phyloP scores from a whole-genome alignment of 345 rosid species.

The Euphorbia lathyris region DNA sequence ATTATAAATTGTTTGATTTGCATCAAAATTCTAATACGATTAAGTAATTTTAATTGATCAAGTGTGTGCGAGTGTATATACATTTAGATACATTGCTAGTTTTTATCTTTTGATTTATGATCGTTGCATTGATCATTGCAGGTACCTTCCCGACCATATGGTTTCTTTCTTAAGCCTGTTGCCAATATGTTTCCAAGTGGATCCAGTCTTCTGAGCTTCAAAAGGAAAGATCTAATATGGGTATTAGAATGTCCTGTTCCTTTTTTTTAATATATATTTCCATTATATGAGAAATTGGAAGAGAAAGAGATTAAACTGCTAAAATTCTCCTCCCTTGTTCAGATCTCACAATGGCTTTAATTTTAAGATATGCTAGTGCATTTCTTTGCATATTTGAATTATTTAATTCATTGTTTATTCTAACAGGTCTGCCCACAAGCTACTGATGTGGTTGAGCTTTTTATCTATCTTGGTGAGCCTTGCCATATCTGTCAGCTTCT shows the following conservation, averaged over 20 bases:
- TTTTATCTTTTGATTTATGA: neutral
- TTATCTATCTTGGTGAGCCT: slow-evolving; percentile 88
- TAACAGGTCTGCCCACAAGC: slow-evolving; percentile 83
- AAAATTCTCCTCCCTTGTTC: slow-evolving; percentile 10
- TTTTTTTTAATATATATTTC: slow-evolving; percentile 8
- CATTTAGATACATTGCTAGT: neutral
- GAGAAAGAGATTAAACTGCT: neutral
- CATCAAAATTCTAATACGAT: neutral
- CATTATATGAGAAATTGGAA: neutral
- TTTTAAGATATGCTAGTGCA: neutral
- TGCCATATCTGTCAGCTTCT: slow-evolving; percentile 97
- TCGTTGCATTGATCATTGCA: slow-evolving; percentile 31
- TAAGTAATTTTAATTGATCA: neutral
- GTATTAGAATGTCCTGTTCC: slow-evolving; percentile 36
- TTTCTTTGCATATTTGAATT: slow-evolving; percentile 1
- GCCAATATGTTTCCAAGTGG: slow-evolving; percentile 57
- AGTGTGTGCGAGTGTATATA: neutral
- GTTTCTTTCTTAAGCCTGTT: slow-evolving; percentile 90
- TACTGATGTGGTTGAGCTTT: slow-evolving; percentile 78
- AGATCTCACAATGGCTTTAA: neutral
- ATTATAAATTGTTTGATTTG: neutral
- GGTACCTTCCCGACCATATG: slow-evolving; percentile 82
- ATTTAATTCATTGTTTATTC: slow-evolving; percentile 2
- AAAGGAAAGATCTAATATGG: slow-evolving; percentile 78
- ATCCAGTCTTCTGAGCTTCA: slow-evolving; percentile 71